Conservation (phyloP, 2,329 filamentous ascomycete species). For the Chaetoscypha palmicola region DNA sequence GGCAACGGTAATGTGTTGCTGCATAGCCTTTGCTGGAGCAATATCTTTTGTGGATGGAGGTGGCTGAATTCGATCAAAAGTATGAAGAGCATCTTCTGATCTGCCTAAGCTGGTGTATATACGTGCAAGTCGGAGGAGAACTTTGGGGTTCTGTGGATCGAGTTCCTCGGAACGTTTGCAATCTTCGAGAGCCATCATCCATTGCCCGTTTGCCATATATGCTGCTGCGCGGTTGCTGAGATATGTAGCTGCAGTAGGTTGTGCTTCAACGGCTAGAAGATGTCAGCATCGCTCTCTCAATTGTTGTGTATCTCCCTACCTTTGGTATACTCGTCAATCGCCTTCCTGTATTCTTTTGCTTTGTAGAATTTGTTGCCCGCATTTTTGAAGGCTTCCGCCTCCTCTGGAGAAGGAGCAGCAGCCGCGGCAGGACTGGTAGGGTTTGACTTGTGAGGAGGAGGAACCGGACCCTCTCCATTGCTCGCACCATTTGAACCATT, state of each 20-base stretch:
- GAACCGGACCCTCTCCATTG: conserved; percentile 48
- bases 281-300: conserved; percentile 9
- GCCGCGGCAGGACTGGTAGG: conserved; percentile 50
- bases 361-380: conserved; percentile 97
- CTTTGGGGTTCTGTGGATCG: conserved; percentile 81
- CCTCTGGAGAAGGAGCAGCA: conserved; percentile 43
- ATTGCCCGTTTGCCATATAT: conserved; percentile 81
- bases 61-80: conserved; percentile 74
- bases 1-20: conserved; percentile 71
- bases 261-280: conserved; percentile 72
- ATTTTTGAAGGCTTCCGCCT: conserved; percentile 87
- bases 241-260: conserved; percentile 81
- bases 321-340: conserved; percentile 91
- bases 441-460: conserved; percentile 65
- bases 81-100: conserved; percentile 77
- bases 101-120: conserved; percentile 84
- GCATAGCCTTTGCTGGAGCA: conserved; percentile 76
- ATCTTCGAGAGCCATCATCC: conserved; percentile 75
- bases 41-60: conserved; percentile 79
- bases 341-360: conserved; percentile 79
- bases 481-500: conserved; percentile 35
- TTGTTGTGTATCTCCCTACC: conserved; percentile 44
- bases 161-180: conserved; percentile 75
- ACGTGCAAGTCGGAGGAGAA: conserved; percentile 77
- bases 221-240: conserved; percentile 92